Evolutionary conservation across 2,329 filamentous ascomycete species (phyloP).

Genomic region (Scorias spongiosa): DNA sequence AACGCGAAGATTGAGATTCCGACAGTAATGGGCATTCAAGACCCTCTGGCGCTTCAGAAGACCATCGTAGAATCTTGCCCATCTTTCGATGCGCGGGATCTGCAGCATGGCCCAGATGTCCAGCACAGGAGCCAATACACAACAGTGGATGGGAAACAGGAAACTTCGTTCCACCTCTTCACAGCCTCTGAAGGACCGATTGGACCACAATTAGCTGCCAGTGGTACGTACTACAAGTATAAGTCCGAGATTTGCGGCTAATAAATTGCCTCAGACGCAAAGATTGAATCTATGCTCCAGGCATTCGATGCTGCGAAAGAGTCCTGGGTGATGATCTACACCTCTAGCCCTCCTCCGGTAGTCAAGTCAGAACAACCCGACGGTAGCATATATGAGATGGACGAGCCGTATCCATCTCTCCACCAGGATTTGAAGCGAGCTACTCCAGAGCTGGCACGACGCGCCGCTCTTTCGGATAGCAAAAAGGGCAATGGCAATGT

Average conservation of each 20-base stretch:
- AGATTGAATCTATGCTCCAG: conserved; percentile 27
- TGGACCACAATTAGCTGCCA: too few species aligned
- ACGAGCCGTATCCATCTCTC: conserved; percentile 44
- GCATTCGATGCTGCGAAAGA: conserved; percentile 11
- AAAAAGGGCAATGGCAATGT: conserved; percentile 7
- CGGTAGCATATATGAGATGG: conserved; percentile 44
- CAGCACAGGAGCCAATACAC: not conserved
- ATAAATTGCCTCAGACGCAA: conserved; percentile 15
- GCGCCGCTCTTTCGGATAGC: conserved; percentile 23
- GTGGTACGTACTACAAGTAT: too few species aligned
- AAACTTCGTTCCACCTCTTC: not conserved
- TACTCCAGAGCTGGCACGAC: conserved; percentile 25
- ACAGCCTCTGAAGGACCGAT: too few species aligned
- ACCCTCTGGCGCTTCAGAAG: not conserved
- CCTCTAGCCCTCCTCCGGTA: conserved; percentile 42
- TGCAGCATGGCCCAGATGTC: not conserved
- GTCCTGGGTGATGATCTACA: conserved; percentile 62
- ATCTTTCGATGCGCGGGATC: not conserved
- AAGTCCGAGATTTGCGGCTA: not conserved
- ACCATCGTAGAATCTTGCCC: not conserved
- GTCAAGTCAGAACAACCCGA: conserved; percentile 22
- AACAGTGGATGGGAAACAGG: not conserved
- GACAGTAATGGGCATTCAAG: conserved; percentile 33
- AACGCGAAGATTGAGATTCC: conserved; percentile 38
- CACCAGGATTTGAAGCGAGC: conserved; percentile 61